Conservation (phyloP, 2,329 filamentous ascomycete species). For the Phyllosticta paracitricarpa region DNA sequence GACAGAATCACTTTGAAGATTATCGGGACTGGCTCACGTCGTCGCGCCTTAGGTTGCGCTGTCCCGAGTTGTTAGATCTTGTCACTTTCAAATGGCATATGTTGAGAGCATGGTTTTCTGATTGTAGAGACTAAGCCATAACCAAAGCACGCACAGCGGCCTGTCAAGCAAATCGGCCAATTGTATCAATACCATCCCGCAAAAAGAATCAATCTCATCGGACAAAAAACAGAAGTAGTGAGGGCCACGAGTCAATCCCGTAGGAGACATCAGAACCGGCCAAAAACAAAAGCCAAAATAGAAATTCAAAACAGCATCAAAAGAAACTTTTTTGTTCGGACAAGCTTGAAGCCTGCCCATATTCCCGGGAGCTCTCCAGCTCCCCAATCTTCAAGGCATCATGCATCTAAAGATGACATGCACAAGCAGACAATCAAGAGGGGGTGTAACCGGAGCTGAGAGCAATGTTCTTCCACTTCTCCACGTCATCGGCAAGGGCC, state of each 20-base stretch:
- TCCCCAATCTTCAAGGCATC: conserved; percentile 20
- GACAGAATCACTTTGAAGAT: too few relatives aligned
- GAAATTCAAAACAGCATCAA: neutral
- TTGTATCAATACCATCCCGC: neutral
- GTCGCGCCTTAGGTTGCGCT: too few relatives aligned
- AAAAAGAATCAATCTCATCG: too few relatives aligned
- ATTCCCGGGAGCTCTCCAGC: conserved; percentile 23
- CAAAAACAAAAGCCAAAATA: conserved; percentile 13
- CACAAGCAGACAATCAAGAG: conserved; percentile 22
- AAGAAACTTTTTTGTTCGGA: conserved; percentile 2
- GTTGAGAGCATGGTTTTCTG: neutral
- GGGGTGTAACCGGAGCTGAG: conserved; percentile 21
- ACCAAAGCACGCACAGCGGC: neutral
- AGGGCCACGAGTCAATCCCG: conserved; percentile 42
- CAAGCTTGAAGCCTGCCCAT: conserved; percentile 10
- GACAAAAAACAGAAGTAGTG: neutral
- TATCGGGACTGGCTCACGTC: too few relatives aligned
- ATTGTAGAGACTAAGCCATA: neutral
- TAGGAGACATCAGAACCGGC: conserved; percentile 44
- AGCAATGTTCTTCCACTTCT: conserved; percentile 24
- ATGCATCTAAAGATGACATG: conserved; percentile 17
- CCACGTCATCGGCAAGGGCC: conserved; percentile 33
- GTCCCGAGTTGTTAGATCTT: too few relatives aligned
- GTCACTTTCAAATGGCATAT: neutral
- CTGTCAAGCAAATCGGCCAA: neutral